Conservation (phyloP, 176 grass and related monocot species). For the Avena atlantica region DNA sequence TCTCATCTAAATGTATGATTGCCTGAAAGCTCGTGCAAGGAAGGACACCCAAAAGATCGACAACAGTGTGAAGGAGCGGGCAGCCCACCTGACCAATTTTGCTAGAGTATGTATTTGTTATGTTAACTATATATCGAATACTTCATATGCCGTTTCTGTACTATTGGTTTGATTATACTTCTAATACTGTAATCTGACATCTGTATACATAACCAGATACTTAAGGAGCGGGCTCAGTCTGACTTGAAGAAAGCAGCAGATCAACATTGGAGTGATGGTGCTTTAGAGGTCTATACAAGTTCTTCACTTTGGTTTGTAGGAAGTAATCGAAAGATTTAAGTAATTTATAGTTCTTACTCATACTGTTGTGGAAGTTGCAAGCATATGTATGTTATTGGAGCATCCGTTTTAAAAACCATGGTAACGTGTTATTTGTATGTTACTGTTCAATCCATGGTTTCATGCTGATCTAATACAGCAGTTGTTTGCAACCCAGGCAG, state of each 20-base stretch:
- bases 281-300: constrained; percentile 71
- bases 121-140: constrained; percentile 21
- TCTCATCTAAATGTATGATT: constrained; percentile 44
- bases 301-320: constrained; percentile 31
- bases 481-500: constrained; percentile 63
- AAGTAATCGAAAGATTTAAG: constrained; percentile 3
- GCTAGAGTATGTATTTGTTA: constrained; percentile 69
- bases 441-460: constrained; percentile 8
- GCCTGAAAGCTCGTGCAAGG: constrained; percentile 78
- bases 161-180: constrained; percentile 13
- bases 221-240: constrained; percentile 80
- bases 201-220: constrained; percentile 58
- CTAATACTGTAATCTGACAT: constrained; percentile 13
- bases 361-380: not conserved
- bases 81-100: constrained; percentile 71
- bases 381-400: not conserved
- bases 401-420: not conserved
- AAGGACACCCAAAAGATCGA: constrained; percentile 88
- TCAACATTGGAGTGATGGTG: constrained; percentile 95
- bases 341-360: not conserved
- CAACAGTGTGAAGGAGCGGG: constrained; percentile 81
- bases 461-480: constrained; percentile 42
- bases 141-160: constrained; percentile 31
- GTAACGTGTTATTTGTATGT: constrained; percentile 2
- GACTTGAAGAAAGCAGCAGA: constrained; percentile 95